phyloP scores from a whole-genome alignment of 306 rosid species.

The Acmispon strigosus region DNA sequence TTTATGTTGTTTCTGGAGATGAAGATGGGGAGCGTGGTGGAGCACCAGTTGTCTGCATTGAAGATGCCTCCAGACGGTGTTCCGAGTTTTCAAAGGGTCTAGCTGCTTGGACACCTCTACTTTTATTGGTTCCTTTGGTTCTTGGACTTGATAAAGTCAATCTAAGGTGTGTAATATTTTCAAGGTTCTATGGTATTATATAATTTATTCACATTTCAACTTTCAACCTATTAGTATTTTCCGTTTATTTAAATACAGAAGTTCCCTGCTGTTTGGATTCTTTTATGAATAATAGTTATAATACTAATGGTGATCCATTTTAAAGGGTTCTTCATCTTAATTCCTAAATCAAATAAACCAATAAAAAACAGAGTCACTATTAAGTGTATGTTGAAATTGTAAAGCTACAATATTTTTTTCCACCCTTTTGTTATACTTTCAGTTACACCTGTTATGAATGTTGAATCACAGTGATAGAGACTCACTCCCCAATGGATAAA shows the following conservation, averaged over 20 bases:
- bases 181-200: constrained; percentile 4
- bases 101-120: constrained; percentile 78
- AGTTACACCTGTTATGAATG: not conserved
- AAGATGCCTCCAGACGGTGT: constrained; percentile 73
- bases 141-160: constrained; percentile 96
- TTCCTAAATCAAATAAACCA: constrained; percentile 4
- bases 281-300: not conserved
- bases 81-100: constrained; percentile 42
- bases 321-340: not conserved
- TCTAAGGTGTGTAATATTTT: constrained; percentile 55
- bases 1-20: constrained; percentile 94
- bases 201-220: not conserved
- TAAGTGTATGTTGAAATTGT: constrained; percentile 7
- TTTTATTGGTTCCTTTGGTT: constrained; percentile 92
- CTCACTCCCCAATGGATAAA: not conserved
- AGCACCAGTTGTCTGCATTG: constrained; percentile 89
- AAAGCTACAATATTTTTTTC: not conserved
- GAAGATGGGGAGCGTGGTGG: constrained; percentile 99
- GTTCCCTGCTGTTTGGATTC: not conserved
- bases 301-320: not conserved
- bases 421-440: not conserved
- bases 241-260: not conserved
- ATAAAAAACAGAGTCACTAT: not conserved
- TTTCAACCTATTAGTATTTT: not conserved
- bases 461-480: not conserved